phyloP scores from a whole-genome alignment of 805 yeast species.

The Cyberlindnera maritima region DNA sequence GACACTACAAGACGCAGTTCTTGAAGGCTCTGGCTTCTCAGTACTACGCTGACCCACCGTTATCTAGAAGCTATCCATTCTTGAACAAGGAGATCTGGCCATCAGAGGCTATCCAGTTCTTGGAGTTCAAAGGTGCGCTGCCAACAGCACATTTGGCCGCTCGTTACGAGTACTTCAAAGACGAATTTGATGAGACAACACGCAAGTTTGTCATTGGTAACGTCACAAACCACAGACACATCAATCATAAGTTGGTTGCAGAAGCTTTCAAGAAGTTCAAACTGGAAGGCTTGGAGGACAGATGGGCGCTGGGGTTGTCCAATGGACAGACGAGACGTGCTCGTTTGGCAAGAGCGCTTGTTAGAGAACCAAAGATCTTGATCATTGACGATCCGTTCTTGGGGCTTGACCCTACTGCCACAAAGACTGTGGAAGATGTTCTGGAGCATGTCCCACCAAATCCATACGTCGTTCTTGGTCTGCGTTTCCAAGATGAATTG shows the following conservation, averaged over 20 bases:
- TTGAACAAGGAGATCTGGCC: constrained; percentile 43
- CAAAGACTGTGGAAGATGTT: constrained; percentile 54
- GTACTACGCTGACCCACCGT: constrained; percentile 49
- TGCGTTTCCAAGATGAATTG: constrained; percentile 68
- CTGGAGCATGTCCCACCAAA: constrained; percentile 41
- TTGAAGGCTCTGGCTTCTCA: constrained; percentile 57
- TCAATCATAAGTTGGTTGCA: constrained; percentile 37
- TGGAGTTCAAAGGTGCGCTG: constrained; percentile 46
- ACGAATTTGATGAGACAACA: constrained; percentile 75
- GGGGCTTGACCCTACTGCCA: constrained; percentile 81
- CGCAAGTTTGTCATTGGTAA: constrained; percentile 55
- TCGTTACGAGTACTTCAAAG: constrained; percentile 83
- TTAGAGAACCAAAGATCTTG: constrained; percentile 61
- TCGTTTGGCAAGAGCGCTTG: constrained; percentile 71
- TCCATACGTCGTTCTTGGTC: constrained; percentile 67
- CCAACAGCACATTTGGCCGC: constrained; percentile 80
- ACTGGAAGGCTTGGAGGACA: constrained; percentile 53
- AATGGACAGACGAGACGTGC: constrained; percentile 95
- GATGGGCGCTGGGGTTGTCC: constrained; percentile 85
- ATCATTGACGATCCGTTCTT: constrained; percentile 89
- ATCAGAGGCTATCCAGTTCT: constrained; percentile 39
- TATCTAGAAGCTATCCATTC: constrained; percentile 54
- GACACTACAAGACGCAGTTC: constrained; percentile 52
- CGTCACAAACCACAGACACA: constrained; percentile 31
- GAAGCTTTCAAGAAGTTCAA: constrained; percentile 48